These are phyloP conservation scores for Candida khao-thaluensis DNA, from an alignment of 805 yeast genomes.

Conservation along the genomic window DNA sequence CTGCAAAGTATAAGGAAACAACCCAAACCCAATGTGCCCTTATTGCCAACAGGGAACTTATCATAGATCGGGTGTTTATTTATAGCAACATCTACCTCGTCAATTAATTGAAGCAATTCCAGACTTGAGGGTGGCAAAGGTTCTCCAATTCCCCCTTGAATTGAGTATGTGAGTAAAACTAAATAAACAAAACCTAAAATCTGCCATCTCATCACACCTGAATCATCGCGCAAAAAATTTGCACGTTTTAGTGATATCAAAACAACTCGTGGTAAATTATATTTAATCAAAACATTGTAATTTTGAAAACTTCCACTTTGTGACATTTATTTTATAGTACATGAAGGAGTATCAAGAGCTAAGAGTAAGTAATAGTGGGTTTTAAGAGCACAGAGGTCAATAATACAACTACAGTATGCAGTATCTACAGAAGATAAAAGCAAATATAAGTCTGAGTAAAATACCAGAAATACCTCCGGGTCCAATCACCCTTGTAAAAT, in stretches of 20 bases:
- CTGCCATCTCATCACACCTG: slow-evolving; percentile 5
- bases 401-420: too few relatives aligned
- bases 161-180: too few relatives aligned
- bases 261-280: slow-evolving; percentile 2
- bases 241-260: slow-evolving; percentile 7
- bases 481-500: slow-evolving; percentile 1
- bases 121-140: too few relatives aligned
- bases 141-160: too few relatives aligned
- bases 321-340: too few relatives aligned
- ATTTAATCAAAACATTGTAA: neutral
- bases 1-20: slow-evolving; percentile 64
- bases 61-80: neutral
- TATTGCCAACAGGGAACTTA: slow-evolving; percentile 42
- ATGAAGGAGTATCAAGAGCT: too few relatives aligned
- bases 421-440: slow-evolving; percentile 5
- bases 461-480: slow-evolving; percentile 3
- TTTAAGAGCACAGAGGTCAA: too few relatives aligned
- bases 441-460: neutral
- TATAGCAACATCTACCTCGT: neutral
- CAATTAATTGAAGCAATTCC: too few relatives aligned
- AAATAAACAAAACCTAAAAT: neutral
- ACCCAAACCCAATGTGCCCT: neutral
- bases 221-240: slow-evolving; percentile 6
- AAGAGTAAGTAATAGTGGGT: too few relatives aligned
- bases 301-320: too few relatives aligned